A percentile compares a stretch with the other conserved stretches of the same genome.
phyloP scores from a whole-genome alignment of 2,329 filamentous ascomycete genomes.

The Drechmeria coniospora region DNA sequence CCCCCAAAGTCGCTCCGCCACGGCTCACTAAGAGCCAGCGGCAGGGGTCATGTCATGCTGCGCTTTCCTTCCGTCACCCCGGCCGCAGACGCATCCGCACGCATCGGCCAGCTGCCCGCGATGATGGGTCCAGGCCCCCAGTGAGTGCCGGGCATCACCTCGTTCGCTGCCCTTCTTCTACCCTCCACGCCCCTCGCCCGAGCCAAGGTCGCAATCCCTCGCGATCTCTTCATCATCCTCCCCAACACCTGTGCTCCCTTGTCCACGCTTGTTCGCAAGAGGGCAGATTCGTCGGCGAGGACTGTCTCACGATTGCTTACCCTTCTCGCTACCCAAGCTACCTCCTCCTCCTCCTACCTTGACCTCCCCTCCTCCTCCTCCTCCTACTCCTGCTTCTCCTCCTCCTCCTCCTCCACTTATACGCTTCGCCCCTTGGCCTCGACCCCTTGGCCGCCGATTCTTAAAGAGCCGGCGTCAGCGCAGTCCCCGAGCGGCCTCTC shows the following conservation, averaged over 20 bases:
- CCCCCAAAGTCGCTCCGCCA: too few relatives aligned
- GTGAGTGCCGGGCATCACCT: constrained; percentile 8
- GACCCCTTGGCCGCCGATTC: too few relatives aligned
- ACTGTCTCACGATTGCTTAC: constrained; percentile 17
- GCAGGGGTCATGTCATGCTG: constrained; percentile 4
- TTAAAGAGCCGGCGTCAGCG: too few relatives aligned
- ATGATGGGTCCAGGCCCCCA: constrained; percentile 7
- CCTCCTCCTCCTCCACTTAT: too few relatives aligned
- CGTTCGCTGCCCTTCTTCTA: constrained; percentile 22
- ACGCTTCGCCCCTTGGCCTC: too few relatives aligned
- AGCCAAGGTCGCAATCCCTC: constrained; percentile 6
- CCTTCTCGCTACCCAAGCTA: constrained; percentile 13
- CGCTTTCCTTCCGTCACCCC: constrained; percentile 8
- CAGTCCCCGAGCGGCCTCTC: too few relatives aligned
- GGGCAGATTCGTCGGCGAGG: constrained; percentile 15
- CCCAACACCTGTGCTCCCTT: constrained; percentile 15
- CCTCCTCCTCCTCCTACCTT: constrained; percentile 5
- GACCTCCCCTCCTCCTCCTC: too few relatives aligned
- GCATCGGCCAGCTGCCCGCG: constrained; percentile 6
- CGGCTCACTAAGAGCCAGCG: too few relatives aligned
- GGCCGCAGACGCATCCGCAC: constrained; percentile 9
- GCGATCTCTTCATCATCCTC: constrained; percentile 8
- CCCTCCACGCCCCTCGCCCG: constrained; percentile 17
- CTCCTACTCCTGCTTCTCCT: too few relatives aligned
- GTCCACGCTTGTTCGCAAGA: constrained; percentile 16